Percentiles rank a stretch among this genome's conserved stretches.
phyloP scores from a whole-genome alignment of 805 yeast genomes.

The Kluyveromyces nonfermentans region DNA sequence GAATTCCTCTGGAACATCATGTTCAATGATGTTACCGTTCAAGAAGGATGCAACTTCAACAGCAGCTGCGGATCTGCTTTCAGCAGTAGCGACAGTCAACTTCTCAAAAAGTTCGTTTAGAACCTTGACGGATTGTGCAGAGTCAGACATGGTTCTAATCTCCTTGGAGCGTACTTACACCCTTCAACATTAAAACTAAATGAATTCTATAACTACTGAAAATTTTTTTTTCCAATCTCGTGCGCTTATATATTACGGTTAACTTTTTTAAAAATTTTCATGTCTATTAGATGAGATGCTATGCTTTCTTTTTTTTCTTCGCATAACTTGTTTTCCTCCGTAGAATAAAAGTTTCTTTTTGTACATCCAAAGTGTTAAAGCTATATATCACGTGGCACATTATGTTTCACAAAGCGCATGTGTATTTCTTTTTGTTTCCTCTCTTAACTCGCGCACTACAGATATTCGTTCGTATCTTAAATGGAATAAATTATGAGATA shows the following conservation, averaged over 20 bases:
- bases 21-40: slow-evolving; percentile 96
- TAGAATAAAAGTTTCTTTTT: not conserved
- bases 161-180: not conserved
- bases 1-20: slow-evolving; percentile 90
- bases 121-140: slow-evolving; percentile 52
- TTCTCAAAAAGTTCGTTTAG: slow-evolving; percentile 88
- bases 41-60: slow-evolving; percentile 84
- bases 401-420: not conserved
- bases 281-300: not conserved
- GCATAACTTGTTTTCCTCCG: not conserved
- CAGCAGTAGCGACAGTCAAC: slow-evolving; percentile 80
- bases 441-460: too few relatives aligned
- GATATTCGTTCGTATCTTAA: too few relatives aligned
- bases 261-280: not conserved
- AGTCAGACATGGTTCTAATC: slow-evolving; percentile 33
- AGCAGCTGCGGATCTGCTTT: slow-evolving; percentile 78
- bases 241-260: slow-evolving; percentile 2
- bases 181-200: not conserved
- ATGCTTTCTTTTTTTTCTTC: not conserved
- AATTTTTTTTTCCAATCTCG: slow-evolving; percentile 4
- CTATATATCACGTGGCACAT: not conserved
- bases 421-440: not conserved
- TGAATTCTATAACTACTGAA: not conserved
- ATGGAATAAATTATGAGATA: too few relatives aligned
- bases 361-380: not conserved